Conservation (phyloP, 257 asterid genomes). For the Scutellaria minor region DNA sequence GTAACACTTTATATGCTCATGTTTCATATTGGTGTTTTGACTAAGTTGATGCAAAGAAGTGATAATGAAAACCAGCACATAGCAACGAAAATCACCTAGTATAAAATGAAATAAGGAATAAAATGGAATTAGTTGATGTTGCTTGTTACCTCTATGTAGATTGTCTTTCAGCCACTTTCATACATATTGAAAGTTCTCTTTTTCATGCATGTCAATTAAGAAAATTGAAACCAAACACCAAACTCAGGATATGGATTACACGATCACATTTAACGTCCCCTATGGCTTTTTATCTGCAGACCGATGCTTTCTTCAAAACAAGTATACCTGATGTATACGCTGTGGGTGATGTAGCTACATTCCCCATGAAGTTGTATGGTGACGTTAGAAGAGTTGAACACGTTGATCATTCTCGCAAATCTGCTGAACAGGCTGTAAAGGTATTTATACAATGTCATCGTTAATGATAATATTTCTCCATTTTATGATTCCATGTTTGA, state of each 20-base stretch:
- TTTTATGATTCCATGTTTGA: too few species aligned
- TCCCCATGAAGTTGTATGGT: constrained; percentile 76
- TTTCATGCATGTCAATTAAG: background rate
- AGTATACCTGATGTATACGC: constrained; percentile 76
- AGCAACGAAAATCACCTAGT: background rate
- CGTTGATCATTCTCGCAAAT: constrained; percentile 90
- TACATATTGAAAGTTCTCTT: too few species aligned
- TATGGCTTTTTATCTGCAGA: constrained; percentile 51
- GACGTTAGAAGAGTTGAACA: constrained; percentile 87
- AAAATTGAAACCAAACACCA: constrained; percentile 1
- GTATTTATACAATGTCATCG: constrained; percentile 36
- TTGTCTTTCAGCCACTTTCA: too few species aligned
- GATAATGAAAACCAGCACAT: background rate
- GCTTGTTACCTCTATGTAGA: background rate
- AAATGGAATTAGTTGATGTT: background rate
- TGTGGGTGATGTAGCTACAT: constrained; percentile 91
- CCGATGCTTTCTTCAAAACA: constrained; percentile 83
- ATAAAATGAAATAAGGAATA: background rate
- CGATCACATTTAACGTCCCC: background rate
- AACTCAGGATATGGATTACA: constrained; percentile 1
- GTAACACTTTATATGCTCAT: background rate
- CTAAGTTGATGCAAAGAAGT: background rate
- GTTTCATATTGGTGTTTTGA: too few species aligned
- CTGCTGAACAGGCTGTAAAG: constrained; percentile 94
- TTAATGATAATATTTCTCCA: background rate